phyloP scores from a whole-genome alignment of 1,284 basidiomycete species.

The Moesziomyces sp. region DNA sequence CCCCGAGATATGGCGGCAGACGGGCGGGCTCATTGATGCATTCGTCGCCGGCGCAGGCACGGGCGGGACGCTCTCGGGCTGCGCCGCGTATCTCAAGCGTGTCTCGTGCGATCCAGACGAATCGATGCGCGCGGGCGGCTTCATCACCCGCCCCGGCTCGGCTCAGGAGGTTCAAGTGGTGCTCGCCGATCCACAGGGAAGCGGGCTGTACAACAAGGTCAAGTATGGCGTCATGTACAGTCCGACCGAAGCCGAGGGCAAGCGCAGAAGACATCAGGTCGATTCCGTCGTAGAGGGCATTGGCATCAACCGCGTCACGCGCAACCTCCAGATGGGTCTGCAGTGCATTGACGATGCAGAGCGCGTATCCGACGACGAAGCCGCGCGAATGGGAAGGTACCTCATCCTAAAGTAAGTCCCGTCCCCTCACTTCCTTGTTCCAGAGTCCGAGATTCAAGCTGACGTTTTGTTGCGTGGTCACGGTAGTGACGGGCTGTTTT shows the following conservation, averaged over 20 bases:
- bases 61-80: slow-evolving; percentile 92
- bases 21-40: slow-evolving; percentile 81
- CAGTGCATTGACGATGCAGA: slow-evolving; percentile 61
- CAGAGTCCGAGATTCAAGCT: no score
- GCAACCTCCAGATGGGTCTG: slow-evolving; percentile 60
- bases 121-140: slow-evolving; percentile 19
- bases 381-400: slow-evolving; percentile 61
- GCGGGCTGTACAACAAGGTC: slow-evolving; percentile 89
- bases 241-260: slow-evolving; percentile 89
- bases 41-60: slow-evolving; percentile 98
- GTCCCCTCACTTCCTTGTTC: neutral
- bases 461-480: slow-evolving; percentile 55
- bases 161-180: slow-evolving; percentile 68
- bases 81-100: slow-evolving; percentile 78
- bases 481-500: slow-evolving; percentile 88
- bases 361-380: slow-evolving; percentile 63
- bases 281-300: slow-evolving; percentile 73
- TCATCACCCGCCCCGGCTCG: slow-evolving; percentile 20
- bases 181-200: slow-evolving; percentile 91
- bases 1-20: slow-evolving; percentile 95
- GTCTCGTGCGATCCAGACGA: slow-evolving; percentile 59
- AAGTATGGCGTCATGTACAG: slow-evolving; percentile 88
- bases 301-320: slow-evolving; percentile 71
- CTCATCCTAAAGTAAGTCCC: slow-evolving; percentile 50
- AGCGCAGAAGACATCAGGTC: slow-evolving; percentile 84